A percentile compares a stretch with the other conserved stretches of the same genome.
Evolutionary conservation across 371 early-diverging fungal species (phyloP).

Genomic region (Lichtheimia ornata): DNA sequence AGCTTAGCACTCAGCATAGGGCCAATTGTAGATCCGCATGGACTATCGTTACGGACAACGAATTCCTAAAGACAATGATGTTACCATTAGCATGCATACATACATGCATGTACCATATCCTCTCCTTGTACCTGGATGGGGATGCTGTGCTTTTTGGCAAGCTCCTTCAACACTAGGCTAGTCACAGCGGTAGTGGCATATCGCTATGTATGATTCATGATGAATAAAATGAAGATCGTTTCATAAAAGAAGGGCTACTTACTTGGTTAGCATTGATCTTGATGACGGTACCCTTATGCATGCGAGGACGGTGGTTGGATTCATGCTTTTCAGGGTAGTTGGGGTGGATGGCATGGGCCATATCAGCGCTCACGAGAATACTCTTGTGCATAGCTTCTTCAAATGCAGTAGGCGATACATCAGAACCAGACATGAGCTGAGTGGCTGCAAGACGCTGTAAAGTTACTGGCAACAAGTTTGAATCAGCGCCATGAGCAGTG

Average conservation of each 20-base stretch:
- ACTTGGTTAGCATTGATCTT: constrained; percentile 94
- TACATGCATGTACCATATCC: not conserved
- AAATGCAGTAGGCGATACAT: constrained; percentile 61
- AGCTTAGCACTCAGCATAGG: constrained; percentile 94
- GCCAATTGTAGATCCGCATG: constrained; percentile 82
- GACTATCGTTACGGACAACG: constrained; percentile 91
- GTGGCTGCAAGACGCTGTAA: constrained; percentile 62
- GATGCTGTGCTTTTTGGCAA: constrained; percentile 73
- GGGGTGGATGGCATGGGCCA: constrained; percentile 95
- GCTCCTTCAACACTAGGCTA: constrained; percentile 76
- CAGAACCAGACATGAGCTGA: constrained; percentile 9
- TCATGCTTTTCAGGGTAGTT: constrained; percentile 91
- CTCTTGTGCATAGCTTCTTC: constrained; percentile 86
- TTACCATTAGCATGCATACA: not conserved
- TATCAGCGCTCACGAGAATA: constrained; percentile 89
- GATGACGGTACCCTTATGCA: constrained; percentile 95
- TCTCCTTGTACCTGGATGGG: constrained; percentile 69
- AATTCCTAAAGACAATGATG: constrained; percentile 62
- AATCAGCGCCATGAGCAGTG: constrained; percentile 96
- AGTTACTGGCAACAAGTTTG: constrained; percentile 79
- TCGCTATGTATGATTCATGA: constrained; percentile 36
- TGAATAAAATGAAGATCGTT: not conserved
- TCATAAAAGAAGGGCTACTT: not conserved
- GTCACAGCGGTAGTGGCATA: constrained; percentile 95
- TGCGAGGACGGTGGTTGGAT: constrained; percentile 85